Percentiles rank a stretch among this genome's conserved stretches.
Evolutionary conservation across 176 grass and related monocot species (phyloP).

Genomic region (Eleusine indica): DNA sequence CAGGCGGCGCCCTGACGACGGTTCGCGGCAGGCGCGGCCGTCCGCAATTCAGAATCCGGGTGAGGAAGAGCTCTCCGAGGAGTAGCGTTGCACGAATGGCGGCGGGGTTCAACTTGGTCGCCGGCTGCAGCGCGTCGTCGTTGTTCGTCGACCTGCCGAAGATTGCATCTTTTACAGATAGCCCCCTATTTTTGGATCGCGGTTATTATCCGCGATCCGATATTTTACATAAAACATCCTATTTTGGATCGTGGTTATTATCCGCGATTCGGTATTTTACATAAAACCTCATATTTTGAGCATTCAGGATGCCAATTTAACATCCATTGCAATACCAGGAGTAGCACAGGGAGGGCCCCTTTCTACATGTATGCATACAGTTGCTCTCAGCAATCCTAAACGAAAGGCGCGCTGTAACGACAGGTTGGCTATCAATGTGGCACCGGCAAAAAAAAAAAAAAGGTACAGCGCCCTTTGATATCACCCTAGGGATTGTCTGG

Average conservation of each 20-base stretch:
- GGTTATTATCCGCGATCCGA: too few relatives aligned
- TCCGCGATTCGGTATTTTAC: too few relatives aligned
- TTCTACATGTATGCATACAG: slow-evolving; percentile 19
- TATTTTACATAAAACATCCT: too few relatives aligned
- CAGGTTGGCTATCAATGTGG: neutral
- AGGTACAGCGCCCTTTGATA: neutral
- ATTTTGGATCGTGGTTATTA: too few relatives aligned
- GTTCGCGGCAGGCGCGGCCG: neutral
- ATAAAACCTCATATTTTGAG: too few relatives aligned
- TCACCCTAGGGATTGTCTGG: slow-evolving; percentile 5
- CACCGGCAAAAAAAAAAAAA: neutral
- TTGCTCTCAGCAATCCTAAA: slow-evolving; percentile 4
- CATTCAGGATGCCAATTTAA: neutral
- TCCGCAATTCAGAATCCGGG: neutral
- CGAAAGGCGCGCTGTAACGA: neutral
- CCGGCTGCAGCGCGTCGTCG: too few relatives aligned
- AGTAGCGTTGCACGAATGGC: too few relatives aligned
- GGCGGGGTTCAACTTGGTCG: too few relatives aligned
- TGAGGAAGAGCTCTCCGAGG: neutral
- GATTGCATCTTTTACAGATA: too few relatives aligned
- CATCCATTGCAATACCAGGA: slow-evolving; percentile 31
- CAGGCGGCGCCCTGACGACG: neutral
- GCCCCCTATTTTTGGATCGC: too few relatives aligned
- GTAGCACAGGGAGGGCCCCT: slow-evolving; percentile 41
- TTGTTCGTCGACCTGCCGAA: too few relatives aligned